Evolutionary conservation across 495 filamentous ascomycete genomes (phyloP), one percentile per base, ranked within the genome.

Genomic region (Penicillium bovifimosum): DNA sequence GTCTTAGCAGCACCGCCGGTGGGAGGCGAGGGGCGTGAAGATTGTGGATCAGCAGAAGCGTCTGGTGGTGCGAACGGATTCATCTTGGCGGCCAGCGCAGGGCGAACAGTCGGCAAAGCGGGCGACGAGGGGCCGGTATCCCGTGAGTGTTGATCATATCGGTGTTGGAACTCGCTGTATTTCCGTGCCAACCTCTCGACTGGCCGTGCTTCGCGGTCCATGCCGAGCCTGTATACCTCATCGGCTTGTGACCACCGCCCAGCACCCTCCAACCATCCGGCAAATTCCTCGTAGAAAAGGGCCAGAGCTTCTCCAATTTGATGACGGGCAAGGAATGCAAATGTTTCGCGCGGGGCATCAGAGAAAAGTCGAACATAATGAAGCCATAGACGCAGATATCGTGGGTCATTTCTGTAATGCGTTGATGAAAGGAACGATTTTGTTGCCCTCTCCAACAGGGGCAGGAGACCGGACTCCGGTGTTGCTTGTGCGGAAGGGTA

Each of bases 241-340:
- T 95, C 89, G 7, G 95, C 93, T 65, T 97, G 93, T 7, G 77
- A 79, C 89, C 92, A 96, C 43, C 91, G 78, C 14, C 86, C 90
- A 9, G 84, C 86, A 43, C 82, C 77, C 71, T 98, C 93, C 16
- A 98, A 70, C 87, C 91, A 95, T 0, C 81, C 86, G 0, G 93
- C 91, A 71, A 95, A 97, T 59, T 97, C 95, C 62, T 98, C 93
- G 67, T 98, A 97, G 62, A 91, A 98, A n/a, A 96, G 71, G 0
- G 93, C 93, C 9, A 98, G 75, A 1, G 81, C 76, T 59, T 96
- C 91, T 41, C 91, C 93, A 53, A 97, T 86, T 50, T 79, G 78
- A 53, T 97, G 90, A 18, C 92, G 87, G 2, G 91, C 84, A 32
- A 98, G 76, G 61, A 93, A 98, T 10, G 91, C 86, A 59, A 90